Base-by-base conservation (phyloP, 192 early-diverging fungal genomes). In the Paraglomus occultum region DNA sequence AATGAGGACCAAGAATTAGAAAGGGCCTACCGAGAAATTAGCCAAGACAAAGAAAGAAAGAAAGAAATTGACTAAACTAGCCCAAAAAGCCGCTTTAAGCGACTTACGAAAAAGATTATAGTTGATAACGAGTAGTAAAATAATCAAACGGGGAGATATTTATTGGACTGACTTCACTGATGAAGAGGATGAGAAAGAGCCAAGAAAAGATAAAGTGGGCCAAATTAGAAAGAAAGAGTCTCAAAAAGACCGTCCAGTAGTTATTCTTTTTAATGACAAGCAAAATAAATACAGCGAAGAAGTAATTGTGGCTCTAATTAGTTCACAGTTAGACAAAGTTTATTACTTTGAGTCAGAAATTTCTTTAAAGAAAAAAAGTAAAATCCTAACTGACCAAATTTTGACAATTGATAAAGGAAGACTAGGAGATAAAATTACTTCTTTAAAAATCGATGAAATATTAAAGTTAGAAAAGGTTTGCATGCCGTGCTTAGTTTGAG, bases 221-320 rank as follows among this genome's bases (percentile, higher is more conserved):
- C n/a, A n/a, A n/a, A n/a, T n/a, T n/a, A n/a, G n/a, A n/a, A n/a
- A n/a, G n/a, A n/a, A n/a, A n/a, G n/a, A n/a, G n/a, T n/a, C n/a
- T n/a, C n/a, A n/a, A n/a, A n/a, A n/a, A n/a, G n/a, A n/a, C n/a
- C n/a, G n/a, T n/a, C n/a, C n/a, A n/a, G n/a, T n/a, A n/a, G n/a
- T n/a, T n/a, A 39, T 57, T 57, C 4, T 57, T 31, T 57, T 39
- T 0, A 57, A 57, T 9, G 23, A 57, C 15, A 57, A 57, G 15
- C 54, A 57, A 57, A 57, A 57, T 38, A 17, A 57, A 57, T 57
- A 23, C 11, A 57, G 54, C 14, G 54, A 31, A 2, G 54, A 17
- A 5, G 14, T 38, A 31, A 57, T 57, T 57, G 54, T 57, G n/a
- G 54, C 54, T 57, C 40, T 57, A 57, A 57, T 57, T 57, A 14